A percentile compares a stretch with the other conserved stretches of the same genome.
Conservation (phyloP, 306 rosid genomes). For the Acmispon strigosus region DNA sequence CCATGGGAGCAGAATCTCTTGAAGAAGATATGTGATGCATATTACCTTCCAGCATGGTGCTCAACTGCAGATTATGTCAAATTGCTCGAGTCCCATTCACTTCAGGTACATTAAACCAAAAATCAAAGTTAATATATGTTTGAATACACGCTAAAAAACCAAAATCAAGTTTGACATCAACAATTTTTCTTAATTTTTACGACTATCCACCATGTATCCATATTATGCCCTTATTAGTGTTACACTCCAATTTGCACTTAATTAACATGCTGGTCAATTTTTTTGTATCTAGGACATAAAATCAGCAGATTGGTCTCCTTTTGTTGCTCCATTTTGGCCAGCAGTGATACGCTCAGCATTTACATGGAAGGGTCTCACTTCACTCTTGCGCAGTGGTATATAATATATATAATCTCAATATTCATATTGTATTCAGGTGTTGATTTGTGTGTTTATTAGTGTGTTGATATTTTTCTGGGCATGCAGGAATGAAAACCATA, state of each 20-base stretch:
- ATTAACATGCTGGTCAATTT: too few species aligned
- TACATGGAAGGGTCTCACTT: constrained; percentile 77
- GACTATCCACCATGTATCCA: too few species aligned
- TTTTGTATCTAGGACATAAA: constrained; percentile 54
- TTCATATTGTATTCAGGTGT: not conserved
- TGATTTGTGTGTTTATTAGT: constrained; percentile 2
- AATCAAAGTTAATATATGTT: not conserved
- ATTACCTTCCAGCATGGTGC: constrained; percentile 94
- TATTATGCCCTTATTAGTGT: too few species aligned
- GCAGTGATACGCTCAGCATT: constrained; percentile 83
- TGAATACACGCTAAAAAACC: too few species aligned
- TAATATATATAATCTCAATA: constrained; percentile 6
- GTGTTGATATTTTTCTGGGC: constrained; percentile 7
- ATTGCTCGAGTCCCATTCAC: constrained; percentile 45
- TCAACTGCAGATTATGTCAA: constrained; percentile 73
- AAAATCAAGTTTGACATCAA: too few species aligned
- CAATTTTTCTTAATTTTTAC: too few species aligned
- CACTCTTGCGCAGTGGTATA: constrained; percentile 54
- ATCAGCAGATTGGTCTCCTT: constrained; percentile 72
- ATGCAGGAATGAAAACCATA: constrained; percentile 83
- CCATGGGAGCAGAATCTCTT: constrained; percentile 67
- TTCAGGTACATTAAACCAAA: constrained; percentile 37
- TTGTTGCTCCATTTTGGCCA: constrained; percentile 94
- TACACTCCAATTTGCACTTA: too few species aligned
- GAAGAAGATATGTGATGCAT: constrained; percentile 66